Evolutionary conservation across 2,329 filamentous ascomycete species (phyloP), one percentile per base, ranked within the genome.

Genomic region (Xylaria sp.): DNA sequence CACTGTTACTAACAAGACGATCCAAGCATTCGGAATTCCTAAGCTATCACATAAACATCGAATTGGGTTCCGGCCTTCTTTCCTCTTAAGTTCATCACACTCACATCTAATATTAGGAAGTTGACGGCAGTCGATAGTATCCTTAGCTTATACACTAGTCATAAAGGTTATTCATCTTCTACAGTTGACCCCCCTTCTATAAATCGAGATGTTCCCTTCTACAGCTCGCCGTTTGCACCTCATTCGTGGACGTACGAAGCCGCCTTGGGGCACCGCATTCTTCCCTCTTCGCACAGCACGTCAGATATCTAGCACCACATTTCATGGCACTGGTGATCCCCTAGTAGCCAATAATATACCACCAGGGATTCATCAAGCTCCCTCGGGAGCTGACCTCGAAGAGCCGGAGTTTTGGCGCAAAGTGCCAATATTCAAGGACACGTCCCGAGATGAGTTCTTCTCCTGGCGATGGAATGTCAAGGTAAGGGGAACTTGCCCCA

Each of bases 401-500:
- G 50, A 57, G 42, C 33, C 27, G 3, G 66, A 72, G 39, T 73
- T 72, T 42, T 75, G 74, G 74, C 71, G 71, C 3, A 42, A 39
- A 11, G 25, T 73, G 13, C 61, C 71, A 10, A 36, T 61, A 20
- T 75, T 59, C 57, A 71, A 45, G 36, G 65, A 69, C 29, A 56
- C 71, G 3, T 45, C 70, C 1, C 20, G 31, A 1, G 59, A 68
- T 5, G 65, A 75, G 2, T 76, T 75, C 58, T 10, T 71, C 22
- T 73, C 71, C 25, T 76, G 72, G 73, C 17, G 10, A 50, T 76
- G 74, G 74, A 57, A 65, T 47, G 56, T 47, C 25, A 73, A 71
- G 31, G 74, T 73, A 69, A 29, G 62, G 7, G n/a, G 20, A 13
- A 13, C n/a, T 6, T 22, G 5, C 4, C 7, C 22, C 10, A 20